A percentile compares a stretch with the other conserved stretches of the same genome.
These are phyloP conservation scores for Hemisphaericaspora xylanilytica DNA, from an alignment of 1,139 yeast species.

Conservation along the genomic window DNA sequence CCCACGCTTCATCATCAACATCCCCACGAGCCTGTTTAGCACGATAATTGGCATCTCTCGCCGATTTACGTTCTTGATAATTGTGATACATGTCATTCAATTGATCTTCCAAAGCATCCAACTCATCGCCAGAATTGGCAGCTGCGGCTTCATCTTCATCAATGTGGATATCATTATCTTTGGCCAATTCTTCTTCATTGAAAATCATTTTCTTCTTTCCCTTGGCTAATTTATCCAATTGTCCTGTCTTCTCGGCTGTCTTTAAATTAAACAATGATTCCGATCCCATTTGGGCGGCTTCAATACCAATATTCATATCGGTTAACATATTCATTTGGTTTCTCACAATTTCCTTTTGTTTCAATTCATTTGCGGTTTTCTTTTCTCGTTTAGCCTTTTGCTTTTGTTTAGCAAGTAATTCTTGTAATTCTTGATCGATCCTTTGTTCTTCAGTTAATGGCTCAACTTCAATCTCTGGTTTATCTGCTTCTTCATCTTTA, in stretches of 20 bases:
- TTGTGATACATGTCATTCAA: constrained; percentile 77
- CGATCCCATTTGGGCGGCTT: constrained; percentile 80
- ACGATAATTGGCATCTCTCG: constrained; percentile 72
- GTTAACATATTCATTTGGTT: constrained; percentile 97
- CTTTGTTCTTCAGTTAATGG: constrained; percentile 84
- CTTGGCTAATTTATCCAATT: constrained; percentile 64
- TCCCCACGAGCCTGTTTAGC: constrained; percentile 84
- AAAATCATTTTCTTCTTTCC: constrained; percentile 84
- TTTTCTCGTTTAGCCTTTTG: constrained; percentile 73
- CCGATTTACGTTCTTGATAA: constrained; percentile 72
- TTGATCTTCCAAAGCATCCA: constrained; percentile 76
- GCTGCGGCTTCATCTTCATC: constrained; percentile 39
- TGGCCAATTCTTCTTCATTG: constrained; percentile 50
- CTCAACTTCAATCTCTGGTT: constrained; percentile 56
- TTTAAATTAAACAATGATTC: constrained; percentile 81
- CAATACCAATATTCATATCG: constrained; percentile 89
- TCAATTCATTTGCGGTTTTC: constrained; percentile 75
- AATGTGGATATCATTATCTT: constrained; percentile 53
- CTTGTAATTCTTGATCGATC: constrained; percentile 79
- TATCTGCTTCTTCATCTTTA: constrained; percentile 46
- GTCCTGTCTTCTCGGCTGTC: constrained; percentile 82
- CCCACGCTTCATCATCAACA: constrained; percentile 81
- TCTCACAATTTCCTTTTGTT: constrained; percentile 84
- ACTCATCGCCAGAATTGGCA: constrained; percentile 49
- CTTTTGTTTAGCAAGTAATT: constrained; percentile 69